Evolutionary conservation across 1,284 basidiomycete genomes (phyloP).

Genomic region (Earliella scabrosa): DNA sequence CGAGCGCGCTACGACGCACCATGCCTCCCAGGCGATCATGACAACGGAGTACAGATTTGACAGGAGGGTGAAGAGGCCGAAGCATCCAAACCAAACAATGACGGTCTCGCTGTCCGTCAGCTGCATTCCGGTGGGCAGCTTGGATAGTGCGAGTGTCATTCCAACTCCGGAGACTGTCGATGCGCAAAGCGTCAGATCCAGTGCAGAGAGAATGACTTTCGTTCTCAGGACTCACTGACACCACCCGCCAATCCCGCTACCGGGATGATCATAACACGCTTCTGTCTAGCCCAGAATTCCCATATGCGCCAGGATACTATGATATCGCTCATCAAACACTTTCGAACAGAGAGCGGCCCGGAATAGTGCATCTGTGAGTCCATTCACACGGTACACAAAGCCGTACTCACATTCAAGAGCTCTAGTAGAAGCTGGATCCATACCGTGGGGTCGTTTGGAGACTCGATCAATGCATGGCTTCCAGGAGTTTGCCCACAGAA

Average conservation of each 20-base stretch:
- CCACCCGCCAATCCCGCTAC: background rate
- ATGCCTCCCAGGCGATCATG: slow-evolving; percentile 2
- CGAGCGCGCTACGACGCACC: background rate
- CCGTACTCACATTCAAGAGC: background rate
- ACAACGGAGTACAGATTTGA: slow-evolving; percentile 4
- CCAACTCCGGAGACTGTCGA: slow-evolving; percentile 1
- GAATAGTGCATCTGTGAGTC: background rate
- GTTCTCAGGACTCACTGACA: background rate
- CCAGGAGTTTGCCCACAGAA: slow-evolving; percentile 6
- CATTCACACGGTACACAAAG: background rate
- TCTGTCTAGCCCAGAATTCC: background rate
- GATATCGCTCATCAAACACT: background rate
- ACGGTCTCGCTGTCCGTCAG: background rate
- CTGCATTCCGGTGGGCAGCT: background rate
- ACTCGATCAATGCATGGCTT: background rate
- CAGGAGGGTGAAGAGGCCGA: slow-evolving; percentile 2
- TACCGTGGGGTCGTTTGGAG: background rate
- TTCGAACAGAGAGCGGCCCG: background rate
- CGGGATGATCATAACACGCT: background rate
- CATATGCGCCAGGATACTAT: background rate
- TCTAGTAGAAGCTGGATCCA: background rate
- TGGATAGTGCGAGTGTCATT: background rate
- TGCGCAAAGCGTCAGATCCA: too few species aligned
- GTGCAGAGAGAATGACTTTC: too few species aligned
- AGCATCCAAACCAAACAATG: slow-evolving; percentile 1